Percentiles rank a stretch among this genome's conserved stretches.
Evolutionary conservation across 257 asterid genomes (phyloP).

Genomic region (Marsdenia floribunda): DNA sequence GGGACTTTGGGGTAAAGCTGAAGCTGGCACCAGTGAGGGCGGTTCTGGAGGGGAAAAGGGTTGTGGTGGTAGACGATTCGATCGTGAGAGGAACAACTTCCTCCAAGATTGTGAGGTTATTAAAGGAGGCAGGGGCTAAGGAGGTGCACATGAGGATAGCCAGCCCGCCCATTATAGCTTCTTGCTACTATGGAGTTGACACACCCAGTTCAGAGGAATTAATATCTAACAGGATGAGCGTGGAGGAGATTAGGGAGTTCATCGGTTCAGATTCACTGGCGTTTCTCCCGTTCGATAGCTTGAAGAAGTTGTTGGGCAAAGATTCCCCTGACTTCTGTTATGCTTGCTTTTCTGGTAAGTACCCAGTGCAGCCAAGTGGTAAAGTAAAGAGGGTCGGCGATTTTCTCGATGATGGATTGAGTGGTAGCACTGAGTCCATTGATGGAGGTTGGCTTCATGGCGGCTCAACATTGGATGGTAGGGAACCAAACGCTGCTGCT

Average conservation of each 20-base stretch:
- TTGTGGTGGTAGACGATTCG: slow-evolving; percentile 94
- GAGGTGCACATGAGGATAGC: slow-evolving; percentile 97
- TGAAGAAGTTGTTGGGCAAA: slow-evolving; percentile 39
- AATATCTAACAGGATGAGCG: slow-evolving; percentile 72
- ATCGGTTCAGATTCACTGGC: slow-evolving; percentile 88
- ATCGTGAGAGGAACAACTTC: slow-evolving; percentile 92
- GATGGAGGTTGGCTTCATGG: slow-evolving; percentile 62
- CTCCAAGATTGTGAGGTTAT: slow-evolving; percentile 76
- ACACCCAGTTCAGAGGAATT: slow-evolving; percentile 73
- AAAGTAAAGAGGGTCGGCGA: slow-evolving; percentile 84
- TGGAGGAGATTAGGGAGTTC: slow-evolving; percentile 65
- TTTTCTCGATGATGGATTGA: slow-evolving; percentile 80
- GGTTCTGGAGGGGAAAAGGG: slow-evolving; percentile 91
- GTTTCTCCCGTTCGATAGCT: slow-evolving; percentile 52
- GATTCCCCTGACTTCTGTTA: slow-evolving; percentile 54
- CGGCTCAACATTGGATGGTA: slow-evolving; percentile 6
- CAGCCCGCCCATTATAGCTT: slow-evolving; percentile 77
- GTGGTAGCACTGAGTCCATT: slow-evolving; percentile 49
- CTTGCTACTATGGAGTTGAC: slow-evolving; percentile 88
- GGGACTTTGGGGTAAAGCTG: slow-evolving; percentile 91
- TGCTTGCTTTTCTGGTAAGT: slow-evolving; percentile 76
- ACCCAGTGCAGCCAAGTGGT: slow-evolving; percentile 72
- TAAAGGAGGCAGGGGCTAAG: slow-evolving; percentile 86
- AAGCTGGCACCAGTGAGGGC: slow-evolving; percentile 81
- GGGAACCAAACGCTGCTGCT: slow-evolving; percentile 1